phyloP scores from a whole-genome alignment of 148 eudicot genomes.

The Euryodendron excelsum region DNA sequence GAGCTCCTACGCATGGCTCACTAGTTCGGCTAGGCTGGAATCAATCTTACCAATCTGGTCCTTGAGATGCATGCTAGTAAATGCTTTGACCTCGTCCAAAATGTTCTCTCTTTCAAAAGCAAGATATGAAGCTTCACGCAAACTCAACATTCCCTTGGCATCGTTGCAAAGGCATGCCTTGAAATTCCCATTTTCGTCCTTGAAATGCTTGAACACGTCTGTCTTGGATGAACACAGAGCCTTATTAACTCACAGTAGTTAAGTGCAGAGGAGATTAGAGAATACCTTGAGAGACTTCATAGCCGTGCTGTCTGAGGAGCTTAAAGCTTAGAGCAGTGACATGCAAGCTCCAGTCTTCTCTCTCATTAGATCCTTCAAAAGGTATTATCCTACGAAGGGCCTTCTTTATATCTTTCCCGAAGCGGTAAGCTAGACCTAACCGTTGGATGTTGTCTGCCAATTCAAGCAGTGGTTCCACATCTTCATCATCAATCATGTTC shows the following conservation, averaged over 20 bases:
- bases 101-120: constrained; percentile 30
- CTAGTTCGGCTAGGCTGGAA: neutral
- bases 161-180: constrained; percentile 12
- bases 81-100: constrained; percentile 28
- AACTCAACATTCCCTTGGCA: constrained; percentile 29
- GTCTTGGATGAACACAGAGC: too few relatives aligned
- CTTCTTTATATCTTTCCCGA: constrained; percentile 11
- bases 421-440: constrained; percentile 27
- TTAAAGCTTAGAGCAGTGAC: constrained; percentile 15
- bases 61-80: constrained; percentile 5
- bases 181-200: constrained; percentile 27
- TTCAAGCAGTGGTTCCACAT: constrained; percentile 15
- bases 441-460: constrained; percentile 31
- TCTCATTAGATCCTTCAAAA: neutral
- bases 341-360: constrained; percentile 1
- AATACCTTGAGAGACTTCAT: constrained; percentile 18
- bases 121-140: constrained; percentile 47
- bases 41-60: neutral
- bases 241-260: too few relatives aligned
- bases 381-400: constrained; percentile 13
- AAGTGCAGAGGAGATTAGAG: neutral
- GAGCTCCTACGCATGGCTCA: constrained; percentile 13
- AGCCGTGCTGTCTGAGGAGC: constrained; percentile 23
- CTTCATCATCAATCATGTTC: constrained; percentile 14
- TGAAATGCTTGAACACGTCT: constrained; percentile 36